Evolutionary conservation across 139 green algal genomes (phyloP).

Genomic region (Volvox africanus): DNA sequence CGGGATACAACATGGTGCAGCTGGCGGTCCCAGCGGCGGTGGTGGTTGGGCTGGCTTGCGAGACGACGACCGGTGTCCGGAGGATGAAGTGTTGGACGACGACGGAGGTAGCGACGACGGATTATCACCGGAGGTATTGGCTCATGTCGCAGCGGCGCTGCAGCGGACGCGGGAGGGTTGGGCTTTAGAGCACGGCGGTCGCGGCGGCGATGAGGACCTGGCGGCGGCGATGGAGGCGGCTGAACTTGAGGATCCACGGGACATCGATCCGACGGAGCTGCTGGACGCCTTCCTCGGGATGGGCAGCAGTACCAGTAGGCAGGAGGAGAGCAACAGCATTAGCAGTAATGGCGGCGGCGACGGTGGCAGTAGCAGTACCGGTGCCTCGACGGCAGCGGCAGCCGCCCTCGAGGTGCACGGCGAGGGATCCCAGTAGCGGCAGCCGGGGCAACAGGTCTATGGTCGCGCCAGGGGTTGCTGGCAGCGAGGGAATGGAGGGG

Average conservation of each 20-base stretch:
- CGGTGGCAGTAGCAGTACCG: background rate
- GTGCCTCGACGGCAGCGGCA: too few species aligned
- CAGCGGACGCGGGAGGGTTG: background rate
- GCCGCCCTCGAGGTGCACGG: too few species aligned
- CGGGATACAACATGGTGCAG: background rate
- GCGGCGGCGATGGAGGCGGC: background rate
- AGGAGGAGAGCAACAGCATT: background rate
- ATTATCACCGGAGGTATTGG: background rate
- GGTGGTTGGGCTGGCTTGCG: too few species aligned
- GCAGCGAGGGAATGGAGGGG: too few species aligned
- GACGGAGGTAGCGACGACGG: background rate
- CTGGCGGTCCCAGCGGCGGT: background rate
- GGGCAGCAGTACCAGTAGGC: background rate
- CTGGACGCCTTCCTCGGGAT: conserved; percentile 16
- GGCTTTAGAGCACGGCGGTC: background rate
- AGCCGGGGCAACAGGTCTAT: too few species aligned
- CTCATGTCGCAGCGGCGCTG: background rate
- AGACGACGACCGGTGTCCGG: background rate
- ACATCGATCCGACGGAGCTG: conserved; percentile 10
- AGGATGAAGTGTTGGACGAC: background rate
- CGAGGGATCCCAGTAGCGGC: too few species aligned
- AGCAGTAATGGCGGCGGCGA: background rate
- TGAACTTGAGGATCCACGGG: background rate
- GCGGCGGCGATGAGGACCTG: background rate
- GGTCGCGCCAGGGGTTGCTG: too few species aligned